A percentile compares a stretch with the other conserved stretches of the same genome.
These are phyloP conservation scores for Rubia yunnanensis DNA, from an alignment of 257 asterid species.

Conservation along the genomic window DNA sequence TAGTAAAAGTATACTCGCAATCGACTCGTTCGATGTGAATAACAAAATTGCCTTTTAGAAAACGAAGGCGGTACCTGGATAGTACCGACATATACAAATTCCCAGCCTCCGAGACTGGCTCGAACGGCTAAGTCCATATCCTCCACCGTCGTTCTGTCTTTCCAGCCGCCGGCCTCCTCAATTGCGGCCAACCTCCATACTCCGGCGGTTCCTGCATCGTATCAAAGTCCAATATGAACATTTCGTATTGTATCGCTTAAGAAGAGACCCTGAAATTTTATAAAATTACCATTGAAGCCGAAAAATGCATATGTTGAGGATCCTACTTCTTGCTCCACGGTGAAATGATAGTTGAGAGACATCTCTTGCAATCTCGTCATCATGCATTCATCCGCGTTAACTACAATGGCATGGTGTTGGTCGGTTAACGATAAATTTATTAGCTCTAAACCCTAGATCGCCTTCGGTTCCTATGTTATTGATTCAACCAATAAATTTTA, in stretches of 20 bases:
- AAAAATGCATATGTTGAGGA: constrained; percentile 46
- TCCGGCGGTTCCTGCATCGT: constrained; percentile 46
- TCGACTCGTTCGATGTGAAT: too few species aligned
- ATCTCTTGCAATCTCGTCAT: constrained; percentile 67
- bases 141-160: constrained; percentile 36
- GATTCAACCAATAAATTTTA: too few species aligned
- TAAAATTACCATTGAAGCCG: constrained; percentile 51
- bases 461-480: too few species aligned
- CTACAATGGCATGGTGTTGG: constrained; percentile 31
- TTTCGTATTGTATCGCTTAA: background rate
- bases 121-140: constrained; percentile 65
- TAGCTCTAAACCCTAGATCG: too few species aligned
- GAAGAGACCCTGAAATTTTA: too few species aligned
- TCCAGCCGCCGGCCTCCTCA: constrained; percentile 61
- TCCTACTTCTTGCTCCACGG: constrained; percentile 71
- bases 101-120: constrained; percentile 64
- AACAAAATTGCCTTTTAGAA: too few species aligned
- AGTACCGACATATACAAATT: constrained; percentile 44
- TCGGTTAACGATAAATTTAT: too few species aligned
- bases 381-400: constrained; percentile 60
- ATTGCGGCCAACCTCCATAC: constrained; percentile 55
- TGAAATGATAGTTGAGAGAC: constrained; percentile 62
- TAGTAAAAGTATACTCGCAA: too few species aligned
- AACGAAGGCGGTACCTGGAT: constrained; percentile 15
- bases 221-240: background rate